These are phyloP conservation scores for Apiospora saccharicola DNA, from an alignment of 2,329 filamentous ascomycete genomes.

Conservation along the genomic window DNA sequence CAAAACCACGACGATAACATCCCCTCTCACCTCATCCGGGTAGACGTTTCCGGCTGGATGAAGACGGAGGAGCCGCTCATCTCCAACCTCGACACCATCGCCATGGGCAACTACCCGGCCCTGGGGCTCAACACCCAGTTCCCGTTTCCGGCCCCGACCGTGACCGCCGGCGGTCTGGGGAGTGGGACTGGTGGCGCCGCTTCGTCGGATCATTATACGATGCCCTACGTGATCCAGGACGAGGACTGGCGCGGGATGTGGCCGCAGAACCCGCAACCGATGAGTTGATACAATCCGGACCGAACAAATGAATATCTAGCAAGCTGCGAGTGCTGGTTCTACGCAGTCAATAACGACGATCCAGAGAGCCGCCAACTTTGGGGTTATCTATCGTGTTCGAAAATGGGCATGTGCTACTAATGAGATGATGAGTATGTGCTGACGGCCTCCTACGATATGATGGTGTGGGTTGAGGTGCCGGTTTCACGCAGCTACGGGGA, in stretches of 20 bases:
- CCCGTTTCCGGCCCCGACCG: background rate
- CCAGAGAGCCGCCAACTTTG: too few species aligned
- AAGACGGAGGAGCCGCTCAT: slow-evolving; percentile 6
- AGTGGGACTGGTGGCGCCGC: background rate
- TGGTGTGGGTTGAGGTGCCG: background rate
- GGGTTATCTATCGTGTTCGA: background rate
- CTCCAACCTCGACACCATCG: slow-evolving; percentile 6
- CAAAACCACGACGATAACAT: background rate
- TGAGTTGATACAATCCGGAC: background rate
- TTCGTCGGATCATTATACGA: background rate
- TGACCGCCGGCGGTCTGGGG: background rate
- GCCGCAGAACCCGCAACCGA: background rate
- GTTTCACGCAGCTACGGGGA: background rate
- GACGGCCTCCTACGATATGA: too few species aligned
- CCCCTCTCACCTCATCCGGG: background rate
- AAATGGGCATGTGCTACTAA: background rate
- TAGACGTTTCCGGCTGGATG: slow-evolving; percentile 2
- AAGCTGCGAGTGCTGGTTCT: background rate
- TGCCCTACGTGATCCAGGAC: slow-evolving; percentile 23
- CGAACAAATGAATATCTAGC: background rate
- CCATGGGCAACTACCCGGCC: slow-evolving; percentile 14
- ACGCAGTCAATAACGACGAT: background rate
- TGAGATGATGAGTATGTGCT: background rate
- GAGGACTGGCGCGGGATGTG: slow-evolving; percentile 11
- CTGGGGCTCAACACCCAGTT: slow-evolving; percentile 22